phyloP scores from a whole-genome alignment of 2,329 filamentous ascomycete species.

The Ascochyta fabae region DNA sequence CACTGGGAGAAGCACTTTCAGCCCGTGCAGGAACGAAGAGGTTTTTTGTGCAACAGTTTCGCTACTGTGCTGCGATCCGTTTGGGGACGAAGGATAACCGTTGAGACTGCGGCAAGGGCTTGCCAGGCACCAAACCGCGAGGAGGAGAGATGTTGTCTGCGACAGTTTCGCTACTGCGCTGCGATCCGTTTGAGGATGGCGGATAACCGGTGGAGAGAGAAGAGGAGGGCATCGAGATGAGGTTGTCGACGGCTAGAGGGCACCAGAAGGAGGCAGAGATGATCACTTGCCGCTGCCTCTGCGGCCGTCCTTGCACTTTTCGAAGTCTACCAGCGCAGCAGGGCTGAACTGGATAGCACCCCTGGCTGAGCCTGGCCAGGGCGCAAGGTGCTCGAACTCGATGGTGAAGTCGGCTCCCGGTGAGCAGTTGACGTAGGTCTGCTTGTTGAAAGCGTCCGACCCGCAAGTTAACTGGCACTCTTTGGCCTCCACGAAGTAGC shows the following conservation, averaged over 20 bases:
- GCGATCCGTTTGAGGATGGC: conserved; percentile 1
- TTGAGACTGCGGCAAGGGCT: neutral
- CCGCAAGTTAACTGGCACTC: conserved; percentile 7
- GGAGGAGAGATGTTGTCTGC: neutral
- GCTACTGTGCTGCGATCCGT: neutral
- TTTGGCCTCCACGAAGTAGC: conserved; percentile 21
- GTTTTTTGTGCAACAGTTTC: neutral
- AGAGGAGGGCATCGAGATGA: neutral
- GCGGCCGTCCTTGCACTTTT: conserved; percentile 14
- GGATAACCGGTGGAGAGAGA: neutral
- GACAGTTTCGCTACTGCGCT: neutral
- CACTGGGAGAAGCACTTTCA: too few relatives aligned
- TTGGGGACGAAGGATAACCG: neutral
- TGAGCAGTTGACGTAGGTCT: conserved; percentile 30
- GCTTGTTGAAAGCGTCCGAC: conserved; percentile 23
- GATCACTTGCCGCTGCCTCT: conserved; percentile 1
- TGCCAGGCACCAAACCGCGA: neutral
- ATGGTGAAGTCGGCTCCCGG: conserved; percentile 14
- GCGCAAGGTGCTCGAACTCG: conserved; percentile 25
- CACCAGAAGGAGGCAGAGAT: neutral
- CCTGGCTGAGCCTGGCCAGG: conserved; percentile 2
- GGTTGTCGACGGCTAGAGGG: neutral
- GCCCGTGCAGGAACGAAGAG: too few relatives aligned
- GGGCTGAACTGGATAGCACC: conserved; percentile 10
- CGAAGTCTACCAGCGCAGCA: conserved; percentile 16